phyloP scores from a whole-genome alignment of 805 yeast genomes.

The Sungouiella thailandica region DNA sequence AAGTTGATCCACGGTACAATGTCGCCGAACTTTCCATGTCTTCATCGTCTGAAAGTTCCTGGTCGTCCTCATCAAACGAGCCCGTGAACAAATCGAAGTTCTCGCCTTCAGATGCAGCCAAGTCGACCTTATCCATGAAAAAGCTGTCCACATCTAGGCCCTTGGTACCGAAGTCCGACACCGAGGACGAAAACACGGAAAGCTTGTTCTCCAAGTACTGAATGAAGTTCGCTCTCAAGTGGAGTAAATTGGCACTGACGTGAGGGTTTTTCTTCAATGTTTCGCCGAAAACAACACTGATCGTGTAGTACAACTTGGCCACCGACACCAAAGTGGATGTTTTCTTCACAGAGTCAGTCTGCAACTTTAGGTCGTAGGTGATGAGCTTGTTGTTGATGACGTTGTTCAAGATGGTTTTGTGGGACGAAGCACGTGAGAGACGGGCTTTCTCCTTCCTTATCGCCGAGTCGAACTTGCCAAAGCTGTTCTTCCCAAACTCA shows the following conservation, averaged over 20 bases:
- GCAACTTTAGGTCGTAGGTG: slow-evolving; percentile 26
- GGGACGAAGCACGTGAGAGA: slow-evolving; percentile 16
- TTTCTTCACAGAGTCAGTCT: slow-evolving; percentile 11
- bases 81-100: slow-evolving; percentile 15
- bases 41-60: slow-evolving; percentile 9
- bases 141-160: neutral
- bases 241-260: slow-evolving; percentile 11
- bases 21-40: slow-evolving; percentile 2
- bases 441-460: slow-evolving; percentile 14
- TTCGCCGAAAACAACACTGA: slow-evolving; percentile 21
- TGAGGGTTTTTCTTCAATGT: slow-evolving; percentile 10
- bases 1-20: slow-evolving; percentile 6
- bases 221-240: slow-evolving; percentile 21
- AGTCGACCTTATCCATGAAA: neutral
- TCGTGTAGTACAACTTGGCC: slow-evolving; percentile 31
- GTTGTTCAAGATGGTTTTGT: slow-evolving; percentile 23
- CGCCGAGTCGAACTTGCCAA: slow-evolving; percentile 18
- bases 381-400: slow-evolving; percentile 26
- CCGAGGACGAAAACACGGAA: slow-evolving; percentile 16
- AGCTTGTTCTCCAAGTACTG: slow-evolving; percentile 22
- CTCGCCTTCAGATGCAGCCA: slow-evolving; percentile 8
- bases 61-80: slow-evolving; percentile 6
- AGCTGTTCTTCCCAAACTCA: slow-evolving; percentile 17
- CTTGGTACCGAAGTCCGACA: neutral
- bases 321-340: slow-evolving; percentile 26